A percentile compares a stretch with the other conserved stretches of the same genome.
These are phyloP conservation scores for Claviceps spartinae DNA, from an alignment of 2,329 filamentous ascomycete genomes.

Conservation along the genomic window DNA sequence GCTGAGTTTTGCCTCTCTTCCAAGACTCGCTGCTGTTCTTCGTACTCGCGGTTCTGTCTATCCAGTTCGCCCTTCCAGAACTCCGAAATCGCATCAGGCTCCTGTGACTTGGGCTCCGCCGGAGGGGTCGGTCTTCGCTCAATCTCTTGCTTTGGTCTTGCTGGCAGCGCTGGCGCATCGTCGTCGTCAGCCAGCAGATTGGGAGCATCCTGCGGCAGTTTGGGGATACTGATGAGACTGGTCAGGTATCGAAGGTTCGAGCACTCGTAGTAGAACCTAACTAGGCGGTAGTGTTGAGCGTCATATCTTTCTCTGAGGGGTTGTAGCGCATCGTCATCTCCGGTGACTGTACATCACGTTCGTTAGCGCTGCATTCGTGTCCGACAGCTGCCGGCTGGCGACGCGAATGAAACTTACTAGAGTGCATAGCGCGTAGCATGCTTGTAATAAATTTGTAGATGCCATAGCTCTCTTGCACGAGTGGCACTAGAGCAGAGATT, in stretches of 20 bases:
- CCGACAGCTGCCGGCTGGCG: not conserved
- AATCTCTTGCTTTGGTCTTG: slow-evolving; percentile 63
- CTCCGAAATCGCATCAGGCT: slow-evolving; percentile 89
- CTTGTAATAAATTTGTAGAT: slow-evolving; percentile 99
- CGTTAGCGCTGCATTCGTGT: slow-evolving; percentile 9
- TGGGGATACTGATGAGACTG: slow-evolving; percentile 89
- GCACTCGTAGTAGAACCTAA: slow-evolving; percentile 98
- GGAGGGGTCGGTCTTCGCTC: slow-evolving; percentile 57
- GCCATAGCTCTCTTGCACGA: slow-evolving; percentile 96
- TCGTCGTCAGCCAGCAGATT: slow-evolving; percentile 80
- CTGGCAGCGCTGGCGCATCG: slow-evolving; percentile 67
- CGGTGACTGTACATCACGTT: slow-evolving; percentile 48
- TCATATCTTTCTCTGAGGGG: slow-evolving; percentile 82
- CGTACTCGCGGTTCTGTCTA: slow-evolving; percentile 86
- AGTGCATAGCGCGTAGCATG: slow-evolving; percentile 98
- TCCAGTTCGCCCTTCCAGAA: slow-evolving; percentile 95
- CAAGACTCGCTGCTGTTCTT: slow-evolving; percentile 79
- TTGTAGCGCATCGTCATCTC: slow-evolving; percentile 83
- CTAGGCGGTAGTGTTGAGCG: slow-evolving; percentile 88
- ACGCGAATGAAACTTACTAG: slow-evolving; percentile 42
- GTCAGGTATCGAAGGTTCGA: slow-evolving; percentile 95
- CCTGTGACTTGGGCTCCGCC: slow-evolving; percentile 53
- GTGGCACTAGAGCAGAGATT: slow-evolving; percentile 81
- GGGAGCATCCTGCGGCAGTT: slow-evolving; percentile 85
- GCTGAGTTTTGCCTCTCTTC: slow-evolving; percentile 78